Evolutionary conservation across 2,329 filamentous ascomycete species (phyloP).

Genomic region (Apiospora pterosperma): DNA sequence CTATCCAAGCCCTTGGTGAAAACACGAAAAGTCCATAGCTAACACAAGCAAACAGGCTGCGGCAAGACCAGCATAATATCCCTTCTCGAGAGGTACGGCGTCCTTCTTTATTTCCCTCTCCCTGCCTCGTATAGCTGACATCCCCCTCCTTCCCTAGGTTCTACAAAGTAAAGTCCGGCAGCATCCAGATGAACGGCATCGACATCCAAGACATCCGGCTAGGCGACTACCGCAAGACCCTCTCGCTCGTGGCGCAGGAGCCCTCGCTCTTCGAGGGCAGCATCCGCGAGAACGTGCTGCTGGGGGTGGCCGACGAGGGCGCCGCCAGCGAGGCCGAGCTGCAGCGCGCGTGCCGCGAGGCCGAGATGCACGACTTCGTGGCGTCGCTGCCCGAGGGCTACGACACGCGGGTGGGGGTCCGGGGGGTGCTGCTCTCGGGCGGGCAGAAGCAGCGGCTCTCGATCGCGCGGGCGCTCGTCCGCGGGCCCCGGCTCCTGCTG

Average conservation of each 20-base stretch:
- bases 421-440: conserved; percentile 43
- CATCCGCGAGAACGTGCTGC: conserved; percentile 54
- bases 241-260: conserved; percentile 57
- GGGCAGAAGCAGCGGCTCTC: conserved; percentile 59
- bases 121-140: conserved; percentile 63
- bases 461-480: conserved; percentile 64
- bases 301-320: conserved; percentile 51
- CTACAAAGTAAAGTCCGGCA: conserved; percentile 47
- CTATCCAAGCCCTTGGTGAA: no score
- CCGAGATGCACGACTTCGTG: conserved; percentile 57
- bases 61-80: conserved; percentile 72
- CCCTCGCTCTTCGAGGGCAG: conserved; percentile 54
- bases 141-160: conserved; percentile 65
- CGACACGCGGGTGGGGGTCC: conserved; percentile 20
- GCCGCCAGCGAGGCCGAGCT: conserved; percentile 55
- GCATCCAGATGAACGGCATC: conserved; percentile 47
- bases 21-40: conserved; percentile 8
- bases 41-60: conserved; percentile 33
- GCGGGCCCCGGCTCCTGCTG: conserved; percentile 66
- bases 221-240: conserved; percentile 45
- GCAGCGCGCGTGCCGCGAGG: conserved; percentile 49
- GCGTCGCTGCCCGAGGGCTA: conserved; percentile 46
- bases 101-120: conserved; percentile 58
- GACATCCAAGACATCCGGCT: conserved; percentile 41
- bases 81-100: conserved; percentile 52